Percentiles rank a stretch among this genome's conserved stretches.
phyloP scores from a whole-genome alignment of 345 rosid genomes.

The Tarenaya hassleriana region DNA sequence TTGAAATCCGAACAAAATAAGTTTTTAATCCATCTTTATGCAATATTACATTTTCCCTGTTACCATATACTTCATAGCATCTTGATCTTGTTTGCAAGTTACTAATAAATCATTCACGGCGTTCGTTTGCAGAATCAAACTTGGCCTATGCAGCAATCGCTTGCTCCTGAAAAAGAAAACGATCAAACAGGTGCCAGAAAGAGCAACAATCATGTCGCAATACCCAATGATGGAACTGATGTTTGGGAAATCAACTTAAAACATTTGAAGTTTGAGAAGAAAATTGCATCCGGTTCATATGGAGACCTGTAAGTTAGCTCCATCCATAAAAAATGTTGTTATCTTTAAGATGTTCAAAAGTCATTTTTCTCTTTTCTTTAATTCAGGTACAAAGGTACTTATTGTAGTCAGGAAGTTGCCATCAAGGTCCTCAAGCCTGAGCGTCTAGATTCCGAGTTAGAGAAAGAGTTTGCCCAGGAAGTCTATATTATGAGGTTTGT shows the following conservation, averaged over 20 bases:
- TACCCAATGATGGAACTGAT: constrained; percentile 36
- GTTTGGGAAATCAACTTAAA: too few relatives aligned
- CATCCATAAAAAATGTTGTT: background rate
- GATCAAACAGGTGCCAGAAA: constrained; percentile 29
- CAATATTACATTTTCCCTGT: constrained; percentile 3
- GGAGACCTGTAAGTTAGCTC: too few relatives aligned
- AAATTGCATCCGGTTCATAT: too few relatives aligned
- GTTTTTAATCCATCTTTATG: background rate
- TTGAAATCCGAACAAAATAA: constrained; percentile 4
- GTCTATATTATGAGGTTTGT: background rate
- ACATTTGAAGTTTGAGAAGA: too few relatives aligned
- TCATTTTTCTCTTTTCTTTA: too few relatives aligned
- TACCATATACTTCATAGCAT: too few relatives aligned
- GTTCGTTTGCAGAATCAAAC: constrained; percentile 44
- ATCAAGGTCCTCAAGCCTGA: too few relatives aligned
- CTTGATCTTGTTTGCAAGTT: constrained; percentile 2
- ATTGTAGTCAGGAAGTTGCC: too few relatives aligned
- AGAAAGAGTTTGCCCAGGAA: background rate
- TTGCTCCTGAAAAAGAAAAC: constrained; percentile 44
- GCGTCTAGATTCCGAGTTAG: too few relatives aligned
- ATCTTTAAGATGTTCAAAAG: too few relatives aligned
- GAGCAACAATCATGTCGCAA: constrained; percentile 49
- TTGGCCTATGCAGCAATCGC: constrained; percentile 45
- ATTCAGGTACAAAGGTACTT: too few relatives aligned
- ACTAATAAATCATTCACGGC: constrained; percentile 6